phyloP scores from a whole-genome alignment of 2,329 filamentous ascomycete species.

The Massarina eburnea region DNA sequence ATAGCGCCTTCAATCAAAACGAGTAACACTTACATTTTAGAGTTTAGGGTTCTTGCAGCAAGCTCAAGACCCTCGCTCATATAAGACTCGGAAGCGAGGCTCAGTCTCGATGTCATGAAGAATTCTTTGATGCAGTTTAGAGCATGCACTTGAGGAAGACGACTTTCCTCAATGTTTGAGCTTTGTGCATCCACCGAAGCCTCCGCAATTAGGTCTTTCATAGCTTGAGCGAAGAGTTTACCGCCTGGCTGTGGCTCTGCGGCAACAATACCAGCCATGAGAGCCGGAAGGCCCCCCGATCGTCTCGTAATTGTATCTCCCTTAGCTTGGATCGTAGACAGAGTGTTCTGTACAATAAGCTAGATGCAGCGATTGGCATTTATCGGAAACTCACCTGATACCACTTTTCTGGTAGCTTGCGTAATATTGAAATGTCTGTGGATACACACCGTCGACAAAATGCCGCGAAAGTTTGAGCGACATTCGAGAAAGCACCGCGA shows the following conservation, averaged over 20 bases:
- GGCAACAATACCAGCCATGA: conserved; percentile 79
- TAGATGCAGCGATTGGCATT: background rate
- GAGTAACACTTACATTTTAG: conserved; percentile 64
- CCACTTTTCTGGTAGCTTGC: conserved; percentile 63
- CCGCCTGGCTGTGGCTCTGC: conserved; percentile 62
- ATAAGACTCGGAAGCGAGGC: conserved; percentile 71
- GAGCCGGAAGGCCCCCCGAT: conserved; percentile 86
- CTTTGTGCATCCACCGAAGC: conserved; percentile 57
- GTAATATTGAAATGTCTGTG: conserved; percentile 49
- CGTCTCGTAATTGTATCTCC: conserved; percentile 79
- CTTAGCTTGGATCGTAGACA: conserved; percentile 72
- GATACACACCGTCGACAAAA: conserved; percentile 71
- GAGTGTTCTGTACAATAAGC: conserved; percentile 54
- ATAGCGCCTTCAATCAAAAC: background rate
- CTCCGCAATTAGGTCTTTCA: conserved; percentile 63
- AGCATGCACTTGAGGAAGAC: conserved; percentile 88
- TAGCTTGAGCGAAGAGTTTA: conserved; percentile 63
- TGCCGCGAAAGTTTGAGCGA: conserved; percentile 80
- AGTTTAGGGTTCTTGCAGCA: conserved; percentile 78
- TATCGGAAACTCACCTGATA: conserved; percentile 54
- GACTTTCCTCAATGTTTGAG: conserved; percentile 56
- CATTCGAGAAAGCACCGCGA: conserved; percentile 89
- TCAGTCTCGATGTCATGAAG: conserved; percentile 78
- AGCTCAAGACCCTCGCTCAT: conserved; percentile 74
- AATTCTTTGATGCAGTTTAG: conserved; percentile 92